Evolutionary conservation across 192 early-diverging fungal species (phyloP), one percentile per base, ranked within the genome.

Genomic region (Backusella psychrophila): DNA sequence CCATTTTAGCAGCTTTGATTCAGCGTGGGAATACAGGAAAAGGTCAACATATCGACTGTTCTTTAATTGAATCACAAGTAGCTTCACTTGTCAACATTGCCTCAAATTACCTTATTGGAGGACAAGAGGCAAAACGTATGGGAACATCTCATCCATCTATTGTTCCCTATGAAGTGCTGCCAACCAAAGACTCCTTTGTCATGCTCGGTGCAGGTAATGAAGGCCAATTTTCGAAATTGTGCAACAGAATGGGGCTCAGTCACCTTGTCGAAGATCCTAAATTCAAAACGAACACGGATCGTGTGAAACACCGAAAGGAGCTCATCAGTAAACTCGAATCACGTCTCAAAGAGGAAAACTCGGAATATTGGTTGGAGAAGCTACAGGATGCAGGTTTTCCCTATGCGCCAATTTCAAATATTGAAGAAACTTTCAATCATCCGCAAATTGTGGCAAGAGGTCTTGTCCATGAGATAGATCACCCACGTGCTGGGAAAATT

Each of bases 141-240:
- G 97, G 96, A 29, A 97, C 96, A 0, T 82, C 89, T 11, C 97
- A 99, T 77, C 87, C 93, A 6, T 92, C 94, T 1, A 97, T 99
- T 63, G 97, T 96, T 17, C 97, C 97, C 6, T 99, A 99, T 83
- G 92, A 96, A 77, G 91, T 90, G 15, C 90, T 97, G 73, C 88
- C 86, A 0, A 96, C 93, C 12, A 84, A 75, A 19, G 93, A 97
- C 80, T 92, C 91, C 2, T 85, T 86, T 79, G 87, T 98, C 41
- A 93, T 97, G 81, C 87, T 98, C 66, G 97, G 97, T 2, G 93
- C 94, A 0, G 97, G 96, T 1, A 98, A 96, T 84, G 93, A 98
- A 82, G 76, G 78, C 0, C 97, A 98, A 75, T 98, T 95, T 80
- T 74, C 69, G 36, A 90, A 82, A 33, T 85, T 98, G 4, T 93